phyloP scores from a whole-genome alignment of 331 rosid genomes.

The Quercus lobata region DNA sequence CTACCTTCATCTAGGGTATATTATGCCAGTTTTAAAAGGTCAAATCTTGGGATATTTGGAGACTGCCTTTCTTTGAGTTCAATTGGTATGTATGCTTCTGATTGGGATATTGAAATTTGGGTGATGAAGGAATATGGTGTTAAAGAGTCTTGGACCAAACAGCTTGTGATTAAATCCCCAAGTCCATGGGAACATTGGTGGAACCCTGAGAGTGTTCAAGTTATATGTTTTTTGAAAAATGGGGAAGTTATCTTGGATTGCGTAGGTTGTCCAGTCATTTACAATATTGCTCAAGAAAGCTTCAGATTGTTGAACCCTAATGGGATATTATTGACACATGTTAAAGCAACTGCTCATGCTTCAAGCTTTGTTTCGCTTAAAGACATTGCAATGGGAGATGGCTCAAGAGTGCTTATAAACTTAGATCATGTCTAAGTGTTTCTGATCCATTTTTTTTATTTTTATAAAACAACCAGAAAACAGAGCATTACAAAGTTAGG shows the following conservation, averaged over 20 bases:
- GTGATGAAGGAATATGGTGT: constrained; percentile 7
- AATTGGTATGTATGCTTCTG: neutral
- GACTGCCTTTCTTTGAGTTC: neutral
- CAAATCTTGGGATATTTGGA: neutral
- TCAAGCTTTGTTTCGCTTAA: neutral
- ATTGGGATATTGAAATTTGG: neutral
- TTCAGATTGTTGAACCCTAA: neutral
- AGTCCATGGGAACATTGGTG: neutral
- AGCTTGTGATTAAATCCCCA: neutral
- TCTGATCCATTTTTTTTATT: too few species aligned
- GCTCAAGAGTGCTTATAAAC: neutral
- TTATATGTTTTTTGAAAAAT: neutral
- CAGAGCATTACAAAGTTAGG: too few species aligned
- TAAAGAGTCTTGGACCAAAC: neutral
- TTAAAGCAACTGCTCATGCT: neutral
- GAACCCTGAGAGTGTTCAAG: neutral
- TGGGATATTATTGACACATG: neutral
- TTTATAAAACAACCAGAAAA: too few species aligned
- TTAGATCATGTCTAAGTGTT: neutral
- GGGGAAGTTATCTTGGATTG: neutral
- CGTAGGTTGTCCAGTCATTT: neutral
- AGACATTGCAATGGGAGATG: neutral
- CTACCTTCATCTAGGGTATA: neutral
- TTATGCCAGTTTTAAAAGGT: neutral
- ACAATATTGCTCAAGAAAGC: neutral